phyloP scores from a whole-genome alignment of 169 alveolate genomes.

The Condylostoma magnum region DNA sequence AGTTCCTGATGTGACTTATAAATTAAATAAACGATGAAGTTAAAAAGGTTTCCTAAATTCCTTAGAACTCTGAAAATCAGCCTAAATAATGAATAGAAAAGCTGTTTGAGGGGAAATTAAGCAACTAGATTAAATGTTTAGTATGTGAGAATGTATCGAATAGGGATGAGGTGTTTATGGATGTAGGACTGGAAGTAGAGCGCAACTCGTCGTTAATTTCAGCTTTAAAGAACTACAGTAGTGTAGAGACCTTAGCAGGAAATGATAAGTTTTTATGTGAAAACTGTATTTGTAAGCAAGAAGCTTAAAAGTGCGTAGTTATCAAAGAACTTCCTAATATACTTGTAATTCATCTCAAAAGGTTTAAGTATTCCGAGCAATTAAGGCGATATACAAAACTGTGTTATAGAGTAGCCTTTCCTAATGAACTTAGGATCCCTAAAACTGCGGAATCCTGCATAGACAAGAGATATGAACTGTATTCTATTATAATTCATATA shows the following conservation, averaged over 20 bases:
- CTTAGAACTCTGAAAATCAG: neutral
- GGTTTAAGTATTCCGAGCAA: constrained; percentile 62
- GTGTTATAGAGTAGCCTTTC: constrained; percentile 55
- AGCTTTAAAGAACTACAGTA: constrained; percentile 46
- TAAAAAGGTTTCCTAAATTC: constrained; percentile 13
- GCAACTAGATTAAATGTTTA: constrained; percentile 46
- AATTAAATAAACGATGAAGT: constrained; percentile 50
- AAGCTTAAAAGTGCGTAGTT: constrained; percentile 48
- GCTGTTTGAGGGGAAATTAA: constrained; percentile 57
- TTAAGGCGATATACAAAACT: constrained; percentile 44
- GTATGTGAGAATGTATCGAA: constrained; percentile 52
- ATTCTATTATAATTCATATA: constrained; percentile 56
- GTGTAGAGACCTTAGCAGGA: constrained; percentile 51
- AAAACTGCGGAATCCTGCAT: neutral
- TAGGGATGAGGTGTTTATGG: constrained; percentile 62
- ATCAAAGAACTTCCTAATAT: constrained; percentile 53
- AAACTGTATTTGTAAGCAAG: constrained; percentile 55
- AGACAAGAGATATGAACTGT: constrained; percentile 34
- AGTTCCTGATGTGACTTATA: constrained; percentile 62
- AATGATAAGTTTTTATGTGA: constrained; percentile 68
- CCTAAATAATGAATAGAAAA: constrained; percentile 41
- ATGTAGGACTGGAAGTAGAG: constrained; percentile 51
- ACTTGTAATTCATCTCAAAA: constrained; percentile 57
- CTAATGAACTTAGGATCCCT: constrained; percentile 44
- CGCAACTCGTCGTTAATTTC: constrained; percentile 44